Evolutionary conservation across 1,284 basidiomycete species (phyloP).

Genomic region (Sporisorium iseilematis-ciliati): DNA sequence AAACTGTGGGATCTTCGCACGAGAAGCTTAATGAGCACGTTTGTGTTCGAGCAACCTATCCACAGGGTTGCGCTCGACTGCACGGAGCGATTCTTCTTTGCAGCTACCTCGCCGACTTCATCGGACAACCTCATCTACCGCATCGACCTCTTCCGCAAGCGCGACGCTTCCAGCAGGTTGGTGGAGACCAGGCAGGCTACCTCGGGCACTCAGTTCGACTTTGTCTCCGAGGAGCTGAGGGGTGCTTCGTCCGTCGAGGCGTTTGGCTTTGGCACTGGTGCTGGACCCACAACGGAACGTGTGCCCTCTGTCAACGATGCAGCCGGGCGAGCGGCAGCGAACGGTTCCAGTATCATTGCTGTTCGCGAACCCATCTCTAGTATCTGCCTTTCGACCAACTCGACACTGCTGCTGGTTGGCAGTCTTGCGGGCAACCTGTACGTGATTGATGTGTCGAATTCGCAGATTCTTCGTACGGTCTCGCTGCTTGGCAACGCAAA

Average conservation of each 20-base stretch:
- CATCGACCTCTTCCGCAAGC: slow-evolving; percentile 79
- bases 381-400: slow-evolving; percentile 80
- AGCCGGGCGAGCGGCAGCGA: slow-evolving; percentile 17
- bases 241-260: slow-evolving; percentile 33
- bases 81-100: slow-evolving; percentile 88
- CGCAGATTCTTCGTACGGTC: slow-evolving; percentile 86
- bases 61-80: slow-evolving; percentile 81
- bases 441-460: slow-evolving; percentile 87
- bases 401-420: slow-evolving; percentile 73
- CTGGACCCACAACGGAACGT: slow-evolving; percentile 27
- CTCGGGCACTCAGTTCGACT: slow-evolving; percentile 30
- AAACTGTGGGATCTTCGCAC: slow-evolving; percentile 91
- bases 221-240: slow-evolving; percentile 37
- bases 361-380: slow-evolving; percentile 73
- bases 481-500: slow-evolving; percentile 47
- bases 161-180: slow-evolving; percentile 41
- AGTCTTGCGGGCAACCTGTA: slow-evolving; percentile 76
- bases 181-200: slow-evolving; percentile 26
- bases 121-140: slow-evolving; percentile 78
- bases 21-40: slow-evolving; percentile 83
- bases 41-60: slow-evolving; percentile 80
- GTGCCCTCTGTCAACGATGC: slow-evolving; percentile 17
- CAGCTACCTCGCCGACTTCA: slow-evolving; percentile 72
- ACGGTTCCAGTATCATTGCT: slow-evolving; percentile 37
- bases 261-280: slow-evolving; percentile 27